Percentiles rank a stretch among this genome's conserved stretches.
Evolutionary conservation across 129 eudicot genomes (phyloP).

Genomic region (Smallanthus sonchifolius): DNA sequence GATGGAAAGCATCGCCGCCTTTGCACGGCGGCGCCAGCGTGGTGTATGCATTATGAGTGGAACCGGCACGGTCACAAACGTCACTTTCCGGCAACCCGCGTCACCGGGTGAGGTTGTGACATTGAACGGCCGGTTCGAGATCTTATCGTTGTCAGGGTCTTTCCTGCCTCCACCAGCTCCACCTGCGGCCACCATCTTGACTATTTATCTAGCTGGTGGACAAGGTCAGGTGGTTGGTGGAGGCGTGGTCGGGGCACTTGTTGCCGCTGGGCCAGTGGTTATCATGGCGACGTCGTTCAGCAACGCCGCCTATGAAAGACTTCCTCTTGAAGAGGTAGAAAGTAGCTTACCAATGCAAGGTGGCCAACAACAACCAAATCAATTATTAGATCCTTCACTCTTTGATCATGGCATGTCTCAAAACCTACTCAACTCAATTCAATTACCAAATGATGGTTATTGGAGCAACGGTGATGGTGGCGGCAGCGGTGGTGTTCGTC

Average conservation of each 20-base stretch:
- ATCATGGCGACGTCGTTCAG: conserved; percentile 83
- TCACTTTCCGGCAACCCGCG: conserved; percentile 63
- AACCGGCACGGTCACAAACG: conserved; percentile 62
- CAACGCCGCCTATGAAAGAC: conserved; percentile 76
- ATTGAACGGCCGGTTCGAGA: conserved; percentile 68
- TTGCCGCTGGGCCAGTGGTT: conserved; percentile 72
- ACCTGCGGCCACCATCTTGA: conserved; percentile 60
- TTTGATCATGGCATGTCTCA: conserved; percentile 48
- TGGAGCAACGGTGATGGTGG: conserved; percentile 35
- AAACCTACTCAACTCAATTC: conserved; percentile 52
- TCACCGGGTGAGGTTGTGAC: conserved; percentile 57
- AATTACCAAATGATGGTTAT: conserved; percentile 47
- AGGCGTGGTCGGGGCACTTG: conserved; percentile 54
- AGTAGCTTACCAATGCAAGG: conserved; percentile 43
- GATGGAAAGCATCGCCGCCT: conserved; percentile 60
- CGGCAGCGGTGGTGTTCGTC: conserved; percentile 25
- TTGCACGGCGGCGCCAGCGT: conserved; percentile 66
- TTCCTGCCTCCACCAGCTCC: conserved; percentile 81
- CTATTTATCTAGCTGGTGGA: conserved; percentile 67
- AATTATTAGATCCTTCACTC: conserved; percentile 41
- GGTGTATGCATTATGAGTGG: conserved; percentile 80
- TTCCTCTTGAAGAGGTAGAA: conserved; percentile 67
- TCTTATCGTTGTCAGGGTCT: conserved; percentile 63
- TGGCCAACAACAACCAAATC: conserved; percentile 31
- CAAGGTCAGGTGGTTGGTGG: conserved; percentile 93